Percentiles rank a stretch among this genome's conserved stretches.
These are phyloP conservation scores for Neostapfia colusana DNA, from an alignment of 176 grass and related monocot species.

Conservation along the genomic window DNA sequence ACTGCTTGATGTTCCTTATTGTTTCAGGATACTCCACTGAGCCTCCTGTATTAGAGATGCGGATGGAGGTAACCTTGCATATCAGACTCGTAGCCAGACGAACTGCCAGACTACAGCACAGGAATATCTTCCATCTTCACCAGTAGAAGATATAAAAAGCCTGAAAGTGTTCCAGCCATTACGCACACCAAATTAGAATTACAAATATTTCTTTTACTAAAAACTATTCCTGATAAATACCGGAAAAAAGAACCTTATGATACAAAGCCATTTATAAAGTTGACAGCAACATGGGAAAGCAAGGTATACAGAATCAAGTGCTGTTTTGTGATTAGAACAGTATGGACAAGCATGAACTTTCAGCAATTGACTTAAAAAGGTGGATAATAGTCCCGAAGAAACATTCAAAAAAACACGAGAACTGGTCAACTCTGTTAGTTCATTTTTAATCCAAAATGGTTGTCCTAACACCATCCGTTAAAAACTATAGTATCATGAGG, in stretches of 20 bases:
- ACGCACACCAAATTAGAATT: neutral
- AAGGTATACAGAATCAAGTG: neutral
- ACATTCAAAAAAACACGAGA: neutral
- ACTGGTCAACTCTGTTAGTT: neutral
- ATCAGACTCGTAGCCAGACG: neutral
- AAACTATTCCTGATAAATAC: neutral
- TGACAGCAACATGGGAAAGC: neutral
- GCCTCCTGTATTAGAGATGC: neutral
- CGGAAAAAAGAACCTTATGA: neutral
- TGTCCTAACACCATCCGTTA: neutral
- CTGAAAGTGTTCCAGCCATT: constrained; percentile 16
- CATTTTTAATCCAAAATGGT: neutral
- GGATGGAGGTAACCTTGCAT: neutral
- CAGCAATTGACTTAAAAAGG: neutral
- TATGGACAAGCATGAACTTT: neutral
- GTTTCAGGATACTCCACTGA: neutral
- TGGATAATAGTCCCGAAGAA: neutral
- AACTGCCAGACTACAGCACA: neutral
- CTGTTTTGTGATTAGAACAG: neutral
- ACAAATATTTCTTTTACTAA: too few relatives aligned
- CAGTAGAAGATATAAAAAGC: neutral
- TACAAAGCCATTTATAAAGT: neutral
- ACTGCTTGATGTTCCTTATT: constrained; percentile 12
- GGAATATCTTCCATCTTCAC: constrained; percentile 9
- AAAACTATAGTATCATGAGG: neutral